Evolutionary conservation across 352 stramenopile species (phyloP).

Genomic region (Blastocystis sp.): DNA sequence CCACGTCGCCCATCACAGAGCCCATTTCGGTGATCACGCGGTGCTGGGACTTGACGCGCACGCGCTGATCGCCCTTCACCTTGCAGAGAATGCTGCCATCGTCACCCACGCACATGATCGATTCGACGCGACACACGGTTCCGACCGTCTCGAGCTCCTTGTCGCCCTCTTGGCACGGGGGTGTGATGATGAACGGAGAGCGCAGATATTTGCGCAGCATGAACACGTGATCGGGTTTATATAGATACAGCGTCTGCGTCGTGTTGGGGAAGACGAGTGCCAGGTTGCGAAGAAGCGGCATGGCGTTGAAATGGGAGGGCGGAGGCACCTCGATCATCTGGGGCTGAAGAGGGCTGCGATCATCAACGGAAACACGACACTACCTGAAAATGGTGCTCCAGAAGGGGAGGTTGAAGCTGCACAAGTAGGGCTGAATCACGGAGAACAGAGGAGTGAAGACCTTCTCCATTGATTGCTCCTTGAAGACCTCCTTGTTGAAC

Average conservation of each 20-base stretch:
- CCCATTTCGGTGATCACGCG: constrained; percentile 40
- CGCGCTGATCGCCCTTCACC: constrained; percentile 10
- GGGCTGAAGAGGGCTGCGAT: neutral
- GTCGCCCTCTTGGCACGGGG: neutral
- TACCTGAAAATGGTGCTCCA: constrained; percentile 51
- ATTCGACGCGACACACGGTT: constrained; percentile 38
- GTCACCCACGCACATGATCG: constrained; percentile 25
- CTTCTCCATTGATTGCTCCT: neutral
- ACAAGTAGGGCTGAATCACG: constrained; percentile 28
- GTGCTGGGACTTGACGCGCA: constrained; percentile 2
- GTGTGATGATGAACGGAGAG: constrained; percentile 35
- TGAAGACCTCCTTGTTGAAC: constrained; percentile 56
- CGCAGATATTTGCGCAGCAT: constrained; percentile 60
- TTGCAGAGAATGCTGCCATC: constrained; percentile 51
- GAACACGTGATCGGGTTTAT: constrained; percentile 32
- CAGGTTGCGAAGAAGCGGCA: constrained; percentile 1
- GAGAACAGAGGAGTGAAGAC: constrained; percentile 16
- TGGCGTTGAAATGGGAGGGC: neutral
- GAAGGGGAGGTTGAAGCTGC: constrained; percentile 52
- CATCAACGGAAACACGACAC: neutral
- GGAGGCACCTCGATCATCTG: constrained; percentile 43
- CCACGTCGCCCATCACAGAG: constrained; percentile 27
- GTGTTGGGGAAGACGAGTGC: constrained; percentile 42
- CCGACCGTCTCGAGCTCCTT: neutral
- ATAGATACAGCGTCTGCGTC: constrained; percentile 54